A percentile compares a stretch with the other conserved stretches of the same genome.
Conservation (phyloP, 805 yeast species). For the Yamadazyma scolyti region DNA sequence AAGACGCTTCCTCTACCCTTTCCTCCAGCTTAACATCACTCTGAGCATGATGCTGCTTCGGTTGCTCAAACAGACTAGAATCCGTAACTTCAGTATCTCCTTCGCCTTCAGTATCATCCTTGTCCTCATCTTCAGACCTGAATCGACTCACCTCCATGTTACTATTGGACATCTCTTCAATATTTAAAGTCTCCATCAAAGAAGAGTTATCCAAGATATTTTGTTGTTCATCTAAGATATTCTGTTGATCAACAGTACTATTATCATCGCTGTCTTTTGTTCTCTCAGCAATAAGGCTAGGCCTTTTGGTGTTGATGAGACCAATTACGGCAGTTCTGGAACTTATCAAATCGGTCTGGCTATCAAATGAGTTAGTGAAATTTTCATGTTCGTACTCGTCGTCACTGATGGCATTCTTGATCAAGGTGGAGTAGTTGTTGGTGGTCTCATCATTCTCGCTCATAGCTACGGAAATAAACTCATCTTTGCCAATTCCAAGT, state of each 20-base stretch:
- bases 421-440: slow-evolving; percentile 9
- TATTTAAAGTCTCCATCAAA: slow-evolving; percentile 7
- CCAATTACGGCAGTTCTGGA: slow-evolving; percentile 28
- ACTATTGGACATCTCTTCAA: slow-evolving; percentile 1
- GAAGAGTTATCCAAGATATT: slow-evolving; percentile 9
- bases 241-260: neutral
- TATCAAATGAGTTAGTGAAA: slow-evolving; percentile 1
- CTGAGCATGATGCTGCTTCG: neutral
- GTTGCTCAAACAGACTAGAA: too few species aligned
- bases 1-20: slow-evolving; percentile 1
- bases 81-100: slow-evolving; percentile 5
- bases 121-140: slow-evolving; percentile 2
- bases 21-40: neutral
- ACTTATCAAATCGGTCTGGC: slow-evolving; percentile 21
- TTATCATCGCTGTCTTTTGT: neutral
- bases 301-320: slow-evolving; percentile 17
- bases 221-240: too few species aligned
- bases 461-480: slow-evolving; percentile 19
- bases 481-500: slow-evolving; percentile 20
- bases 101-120: slow-evolving; percentile 5
- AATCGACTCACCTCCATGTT: slow-evolving; percentile 1
- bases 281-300: slow-evolving; percentile 14
- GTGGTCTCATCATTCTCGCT: slow-evolving; percentile 10
- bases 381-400: slow-evolving; percentile 4
- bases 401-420: slow-evolving; percentile 11